phyloP scores from a whole-genome alignment of 2,329 filamentous ascomycete genomes.

The Sarocladium strictum region DNA sequence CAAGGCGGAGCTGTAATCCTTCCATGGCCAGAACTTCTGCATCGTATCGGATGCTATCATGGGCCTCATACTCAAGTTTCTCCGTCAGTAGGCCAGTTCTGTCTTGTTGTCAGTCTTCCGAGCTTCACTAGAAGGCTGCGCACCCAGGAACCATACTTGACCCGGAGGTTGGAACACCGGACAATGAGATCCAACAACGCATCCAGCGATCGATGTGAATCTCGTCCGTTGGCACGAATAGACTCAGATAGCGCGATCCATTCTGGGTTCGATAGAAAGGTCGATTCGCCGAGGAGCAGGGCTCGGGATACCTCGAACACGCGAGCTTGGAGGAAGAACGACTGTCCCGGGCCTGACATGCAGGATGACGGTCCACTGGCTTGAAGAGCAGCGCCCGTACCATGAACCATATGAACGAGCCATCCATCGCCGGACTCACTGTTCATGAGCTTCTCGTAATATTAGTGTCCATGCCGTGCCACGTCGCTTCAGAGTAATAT shows the following conservation, averaged over 20 bases:
- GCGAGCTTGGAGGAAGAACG: slow-evolving; percentile 24
- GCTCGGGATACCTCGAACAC: slow-evolving; percentile 20
- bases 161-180: slow-evolving; percentile 23
- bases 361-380: slow-evolving; percentile 22
- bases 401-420: slow-evolving; percentile 28
- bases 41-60: neutral
- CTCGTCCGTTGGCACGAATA: slow-evolving; percentile 15
- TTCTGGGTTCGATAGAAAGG: slow-evolving; percentile 17
- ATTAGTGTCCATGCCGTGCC: too few species aligned
- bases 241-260: slow-evolving; percentile 15
- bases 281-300: slow-evolving; percentile 19
- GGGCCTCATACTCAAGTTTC: neutral
- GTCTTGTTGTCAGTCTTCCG: neutral
- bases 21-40: slow-evolving; percentile 14
- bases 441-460: slow-evolving; percentile 22
- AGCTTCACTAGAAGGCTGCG: neutral
- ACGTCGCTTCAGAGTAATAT: too few species aligned
- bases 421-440: slow-evolving; percentile 25
- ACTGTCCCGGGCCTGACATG: slow-evolving; percentile 15
- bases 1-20: slow-evolving; percentile 16
- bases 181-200: slow-evolving; percentile 25
- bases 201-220: slow-evolving; percentile 13
- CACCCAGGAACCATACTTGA: slow-evolving; percentile 19
- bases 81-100: neutral
- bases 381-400: slow-evolving; percentile 24